These are phyloP conservation scores for Ophiostoma sp. DNA, from an alignment of 2,329 filamentous ascomycete genomes.

Conservation along the genomic window DNA sequence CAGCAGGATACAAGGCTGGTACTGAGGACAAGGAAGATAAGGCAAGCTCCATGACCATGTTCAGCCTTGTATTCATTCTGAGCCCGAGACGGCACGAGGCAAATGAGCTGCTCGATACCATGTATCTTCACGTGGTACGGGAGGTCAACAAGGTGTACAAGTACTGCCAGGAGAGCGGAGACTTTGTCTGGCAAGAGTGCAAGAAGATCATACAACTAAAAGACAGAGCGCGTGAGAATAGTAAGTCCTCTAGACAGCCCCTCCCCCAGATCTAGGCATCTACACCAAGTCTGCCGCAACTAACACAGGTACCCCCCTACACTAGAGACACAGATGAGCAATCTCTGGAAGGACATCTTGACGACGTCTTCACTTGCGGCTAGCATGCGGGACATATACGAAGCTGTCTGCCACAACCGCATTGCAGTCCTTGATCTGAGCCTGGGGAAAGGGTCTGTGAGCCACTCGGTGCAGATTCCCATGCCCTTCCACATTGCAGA, in stretches of 20 bases:
- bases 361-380: slow-evolving; percentile 71
- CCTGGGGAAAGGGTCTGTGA: slow-evolving; percentile 52
- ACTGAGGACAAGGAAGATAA: slow-evolving; percentile 53
- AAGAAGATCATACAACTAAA: slow-evolving; percentile 76
- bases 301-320: not conserved
- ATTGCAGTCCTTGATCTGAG: slow-evolving; percentile 80
- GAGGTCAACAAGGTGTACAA: slow-evolving; percentile 90
- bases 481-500: slow-evolving; percentile 66
- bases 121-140: slow-evolving; percentile 85
- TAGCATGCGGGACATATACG: slow-evolving; percentile 76
- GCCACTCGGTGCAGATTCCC: slow-evolving; percentile 60
- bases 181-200: slow-evolving; percentile 88
- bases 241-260: slow-evolving; percentile 36
- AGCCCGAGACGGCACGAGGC: slow-evolving; percentile 74
- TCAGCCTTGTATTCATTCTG: slow-evolving; percentile 91
- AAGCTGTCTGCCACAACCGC: slow-evolving; percentile 73
- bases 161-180: slow-evolving; percentile 81
- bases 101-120: slow-evolving; percentile 64
- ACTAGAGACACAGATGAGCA: slow-evolving; percentile 46
- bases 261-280: not conserved
- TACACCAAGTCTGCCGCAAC: not conserved
- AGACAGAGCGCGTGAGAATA: slow-evolving; percentile 70
- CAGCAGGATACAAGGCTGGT: slow-evolving; percentile 28
- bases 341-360: slow-evolving; percentile 65
- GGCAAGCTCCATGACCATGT: slow-evolving; percentile 82